phyloP scores from a whole-genome alignment of 73 alveolate species.

The Paramecium tetraurelia region DNA sequence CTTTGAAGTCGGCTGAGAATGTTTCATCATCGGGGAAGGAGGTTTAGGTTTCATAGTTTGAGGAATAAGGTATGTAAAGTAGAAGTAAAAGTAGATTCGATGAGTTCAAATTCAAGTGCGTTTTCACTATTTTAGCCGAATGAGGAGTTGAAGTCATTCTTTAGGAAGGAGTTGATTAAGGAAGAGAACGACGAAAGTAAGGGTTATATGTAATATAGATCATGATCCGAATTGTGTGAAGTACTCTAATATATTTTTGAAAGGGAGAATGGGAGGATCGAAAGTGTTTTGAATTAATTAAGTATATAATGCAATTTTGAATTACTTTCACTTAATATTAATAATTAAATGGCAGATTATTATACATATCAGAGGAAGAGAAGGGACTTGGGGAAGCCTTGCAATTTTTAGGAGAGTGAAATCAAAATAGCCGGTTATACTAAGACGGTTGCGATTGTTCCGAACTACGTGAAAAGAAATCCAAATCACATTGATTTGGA shows the following conservation, averaged over 20 bases:
- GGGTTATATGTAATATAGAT: neutral
- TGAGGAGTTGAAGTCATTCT: slow-evolving; percentile 40
- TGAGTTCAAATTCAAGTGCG: slow-evolving; percentile 41
- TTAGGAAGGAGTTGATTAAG: neutral
- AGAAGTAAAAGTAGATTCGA: neutral
- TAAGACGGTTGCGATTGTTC: slow-evolving; percentile 39
- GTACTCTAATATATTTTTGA: slow-evolving; percentile 18
- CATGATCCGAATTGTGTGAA: slow-evolving; percentile 23
- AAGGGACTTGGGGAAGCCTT: slow-evolving; percentile 85
- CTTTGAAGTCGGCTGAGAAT: slow-evolving; percentile 18
- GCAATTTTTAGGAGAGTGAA: slow-evolving; percentile 86
- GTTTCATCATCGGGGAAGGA: neutral
- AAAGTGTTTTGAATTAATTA: slow-evolving; percentile 38
- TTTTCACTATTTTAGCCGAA: slow-evolving; percentile 44
- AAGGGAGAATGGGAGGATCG: slow-evolving; percentile 44
- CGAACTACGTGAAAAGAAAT: slow-evolving; percentile 69
- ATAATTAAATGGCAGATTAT: slow-evolving; percentile 62
- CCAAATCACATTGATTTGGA: slow-evolving; percentile 80
- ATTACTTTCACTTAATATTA: neutral
- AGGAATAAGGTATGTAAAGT: neutral
- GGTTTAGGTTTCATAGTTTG: slow-evolving; percentile 33
- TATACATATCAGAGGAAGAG: slow-evolving; percentile 83
- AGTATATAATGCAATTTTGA: neutral
- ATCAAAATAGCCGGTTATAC: slow-evolving; percentile 70
- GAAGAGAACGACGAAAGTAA: slow-evolving; percentile 49